Percentiles rank a stretch among this genome's conserved stretches.
These are phyloP conservation scores for Backusella tarrabulga DNA, from an alignment of 192 early-diverging fungal genomes.

Conservation along the genomic window DNA sequence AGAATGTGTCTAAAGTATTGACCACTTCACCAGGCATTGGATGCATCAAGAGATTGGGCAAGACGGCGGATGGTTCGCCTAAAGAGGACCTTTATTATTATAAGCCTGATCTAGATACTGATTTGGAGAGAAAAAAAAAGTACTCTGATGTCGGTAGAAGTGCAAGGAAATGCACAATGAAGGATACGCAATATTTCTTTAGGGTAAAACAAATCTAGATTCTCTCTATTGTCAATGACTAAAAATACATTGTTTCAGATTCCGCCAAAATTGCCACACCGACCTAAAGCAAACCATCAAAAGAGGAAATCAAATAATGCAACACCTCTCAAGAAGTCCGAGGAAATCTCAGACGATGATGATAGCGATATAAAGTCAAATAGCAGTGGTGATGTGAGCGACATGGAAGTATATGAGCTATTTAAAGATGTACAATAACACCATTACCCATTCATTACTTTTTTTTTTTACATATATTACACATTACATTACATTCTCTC, in stretches of 20 bases:
- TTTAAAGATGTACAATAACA: constrained; percentile 19
- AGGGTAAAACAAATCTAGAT: constrained; percentile 19
- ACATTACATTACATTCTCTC: background rate
- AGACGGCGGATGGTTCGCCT: constrained; percentile 46
- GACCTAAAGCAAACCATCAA: constrained; percentile 14
- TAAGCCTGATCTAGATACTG: constrained; percentile 41
- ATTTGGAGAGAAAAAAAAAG: constrained; percentile 38
- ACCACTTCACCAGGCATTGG: constrained; percentile 34
- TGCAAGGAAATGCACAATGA: constrained; percentile 49
- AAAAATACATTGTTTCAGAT: constrained; percentile 25
- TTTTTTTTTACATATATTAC: background rate
- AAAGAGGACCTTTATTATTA: constrained; percentile 49
- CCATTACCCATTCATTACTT: background rate
- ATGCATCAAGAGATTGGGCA: constrained; percentile 44
- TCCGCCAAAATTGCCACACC: constrained; percentile 47
- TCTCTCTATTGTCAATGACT: background rate
- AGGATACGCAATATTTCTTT: constrained; percentile 48
- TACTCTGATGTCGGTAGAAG: constrained; percentile 35
- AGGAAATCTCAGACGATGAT: background rate
- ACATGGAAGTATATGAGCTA: constrained; percentile 20
- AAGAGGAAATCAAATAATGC: constrained; percentile 3
- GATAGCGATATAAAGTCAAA: constrained; percentile 2
- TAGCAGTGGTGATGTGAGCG: constrained; percentile 20
- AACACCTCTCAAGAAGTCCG: background rate
- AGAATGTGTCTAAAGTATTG: constrained; percentile 24